phyloP scores from a whole-genome alignment of 257 asterid species.

The Ligustrum vulgare region DNA sequence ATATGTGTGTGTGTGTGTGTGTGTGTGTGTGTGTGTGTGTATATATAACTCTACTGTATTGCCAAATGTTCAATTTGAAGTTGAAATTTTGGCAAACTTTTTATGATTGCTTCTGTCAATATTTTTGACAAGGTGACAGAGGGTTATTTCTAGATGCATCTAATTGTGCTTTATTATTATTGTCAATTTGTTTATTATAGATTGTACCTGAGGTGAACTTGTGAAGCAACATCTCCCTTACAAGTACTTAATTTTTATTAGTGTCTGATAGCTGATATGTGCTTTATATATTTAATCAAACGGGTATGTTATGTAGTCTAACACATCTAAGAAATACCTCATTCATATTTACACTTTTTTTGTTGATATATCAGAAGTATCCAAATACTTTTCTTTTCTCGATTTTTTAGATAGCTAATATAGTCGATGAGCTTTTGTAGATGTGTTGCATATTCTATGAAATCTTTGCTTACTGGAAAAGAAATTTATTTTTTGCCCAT shows the following conservation, averaged over 20 bases:
- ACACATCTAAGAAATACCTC: not conserved
- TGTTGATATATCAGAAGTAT: not conserved
- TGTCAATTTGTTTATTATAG: not conserved
- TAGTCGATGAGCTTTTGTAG: not conserved
- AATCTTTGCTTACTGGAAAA: not conserved
- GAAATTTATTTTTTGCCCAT: not conserved
- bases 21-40: no score
- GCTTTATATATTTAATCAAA: not conserved
- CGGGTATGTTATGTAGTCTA: not conserved
- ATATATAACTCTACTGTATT: not conserved
- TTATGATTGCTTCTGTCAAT: not conserved
- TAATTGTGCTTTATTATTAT: not conserved
- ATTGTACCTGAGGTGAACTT: not conserved
- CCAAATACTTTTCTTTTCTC: not conserved
- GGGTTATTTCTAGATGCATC: not conserved
- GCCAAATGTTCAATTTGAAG: not conserved
- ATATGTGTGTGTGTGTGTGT: no score
- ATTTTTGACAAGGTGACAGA: no score
- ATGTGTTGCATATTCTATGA: not conserved
- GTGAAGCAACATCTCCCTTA: not conserved
- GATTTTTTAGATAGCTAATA: not conserved
- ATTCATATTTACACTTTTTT: not conserved
- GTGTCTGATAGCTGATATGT: not conserved
- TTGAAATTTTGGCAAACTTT: not conserved
- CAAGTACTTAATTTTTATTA: no score